phyloP scores from a whole-genome alignment of 441 rosid genomes.

The Pelargonium cotyledonis region DNA sequence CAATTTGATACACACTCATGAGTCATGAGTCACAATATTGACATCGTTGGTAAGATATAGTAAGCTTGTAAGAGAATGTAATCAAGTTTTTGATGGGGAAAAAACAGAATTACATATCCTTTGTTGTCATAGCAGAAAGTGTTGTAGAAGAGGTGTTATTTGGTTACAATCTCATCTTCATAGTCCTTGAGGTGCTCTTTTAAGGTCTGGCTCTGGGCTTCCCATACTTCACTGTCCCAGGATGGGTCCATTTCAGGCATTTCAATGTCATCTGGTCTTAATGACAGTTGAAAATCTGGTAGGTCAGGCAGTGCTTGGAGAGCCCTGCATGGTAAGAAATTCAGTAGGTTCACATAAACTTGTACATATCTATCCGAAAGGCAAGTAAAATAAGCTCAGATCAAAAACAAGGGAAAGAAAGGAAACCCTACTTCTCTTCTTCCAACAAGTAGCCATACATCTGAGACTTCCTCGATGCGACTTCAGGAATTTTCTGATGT shows the following conservation, averaged over 20 bases:
- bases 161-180: conserved; percentile 35
- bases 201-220: conserved; percentile 42
- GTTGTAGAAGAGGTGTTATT: not conserved
- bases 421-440: conserved; percentile 67
- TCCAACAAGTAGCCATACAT: conserved; percentile 75
- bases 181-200: conserved; percentile 58
- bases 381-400: not conserved
- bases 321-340: conserved; percentile 42
- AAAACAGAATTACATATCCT: not conserved
- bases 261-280: conserved; percentile 60
- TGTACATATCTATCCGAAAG: not conserved
- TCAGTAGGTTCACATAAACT: conserved; percentile 3
- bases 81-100: not conserved
- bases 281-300: conserved; percentile 75
- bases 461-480: conserved; percentile 71
- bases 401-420: not conserved
- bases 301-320: conserved; percentile 70
- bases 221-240: conserved; percentile 46
- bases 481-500: conserved; percentile 78
- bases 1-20: not conserved
- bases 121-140: not conserved
- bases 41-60: not conserved
- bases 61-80: not conserved
- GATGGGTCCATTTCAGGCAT: conserved; percentile 58
- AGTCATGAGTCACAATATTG: not conserved